Conservation (phyloP, 352 stramenopile species). For the Globisporangium emineosum region DNA sequence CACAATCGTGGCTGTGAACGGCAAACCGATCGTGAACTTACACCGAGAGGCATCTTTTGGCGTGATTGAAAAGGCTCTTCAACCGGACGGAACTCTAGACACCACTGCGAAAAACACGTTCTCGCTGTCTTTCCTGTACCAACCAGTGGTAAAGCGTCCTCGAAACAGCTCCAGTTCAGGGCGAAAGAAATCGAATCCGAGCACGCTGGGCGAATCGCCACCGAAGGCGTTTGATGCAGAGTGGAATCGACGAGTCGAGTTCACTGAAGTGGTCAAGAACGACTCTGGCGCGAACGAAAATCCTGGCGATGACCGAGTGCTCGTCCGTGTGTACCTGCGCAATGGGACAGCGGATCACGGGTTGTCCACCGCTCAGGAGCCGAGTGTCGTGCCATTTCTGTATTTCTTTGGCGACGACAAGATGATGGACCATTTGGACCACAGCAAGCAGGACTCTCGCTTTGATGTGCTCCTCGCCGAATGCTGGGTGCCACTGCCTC, state of each 20-base stretch:
- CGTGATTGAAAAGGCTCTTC: constrained; percentile 66
- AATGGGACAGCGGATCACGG: constrained; percentile 77
- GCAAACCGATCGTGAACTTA: constrained; percentile 79
- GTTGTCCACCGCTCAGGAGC: constrained; percentile 69
- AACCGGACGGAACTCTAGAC: constrained; percentile 21
- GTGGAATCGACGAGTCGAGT: constrained; percentile 83
- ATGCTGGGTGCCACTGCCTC: constrained; percentile 69
- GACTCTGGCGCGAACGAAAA: constrained; percentile 15
- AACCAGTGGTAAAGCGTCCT: constrained; percentile 26
- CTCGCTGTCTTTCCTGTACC: constrained; percentile 71
- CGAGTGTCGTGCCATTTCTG: constrained; percentile 82
- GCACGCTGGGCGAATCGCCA: constrained; percentile 2
- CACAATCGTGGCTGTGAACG: constrained; percentile 71
- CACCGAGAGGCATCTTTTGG: constrained; percentile 75
- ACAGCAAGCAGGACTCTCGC: constrained; percentile 80
- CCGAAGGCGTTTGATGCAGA: constrained; percentile 57
- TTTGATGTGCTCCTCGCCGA: constrained; percentile 77
- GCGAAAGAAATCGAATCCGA: constrained; percentile 8
- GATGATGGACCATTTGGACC: constrained; percentile 85
- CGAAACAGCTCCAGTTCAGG: neutral
- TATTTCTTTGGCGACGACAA: constrained; percentile 87
- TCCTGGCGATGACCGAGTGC: constrained; percentile 32
- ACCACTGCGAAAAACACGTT: constrained; percentile 28
- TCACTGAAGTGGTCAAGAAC: constrained; percentile 47
- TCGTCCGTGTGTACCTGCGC: constrained; percentile 73